phyloP scores from a whole-genome alignment of 805 yeast genomes.

The Isabelozyma rhagii region DNA sequence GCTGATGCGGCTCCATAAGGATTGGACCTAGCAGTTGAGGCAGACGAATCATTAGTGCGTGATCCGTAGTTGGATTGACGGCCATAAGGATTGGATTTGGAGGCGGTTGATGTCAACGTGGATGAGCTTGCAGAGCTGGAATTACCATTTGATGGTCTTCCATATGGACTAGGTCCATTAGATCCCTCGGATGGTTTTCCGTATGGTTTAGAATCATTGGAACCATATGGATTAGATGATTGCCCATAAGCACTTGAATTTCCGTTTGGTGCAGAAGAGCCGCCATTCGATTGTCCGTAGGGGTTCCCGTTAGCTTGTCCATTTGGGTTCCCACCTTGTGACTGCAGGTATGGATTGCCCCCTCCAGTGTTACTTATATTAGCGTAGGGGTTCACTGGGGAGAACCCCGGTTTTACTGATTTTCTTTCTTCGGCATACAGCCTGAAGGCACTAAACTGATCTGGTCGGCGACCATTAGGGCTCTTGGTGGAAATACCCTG shows the following conservation, averaged over 20 bases:
- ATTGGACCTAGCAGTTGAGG: conserved; percentile 4
- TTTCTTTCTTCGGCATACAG: conserved; percentile 46
- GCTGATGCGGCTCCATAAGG: conserved; percentile 9
- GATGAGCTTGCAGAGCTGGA: background rate
- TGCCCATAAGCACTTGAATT: background rate
- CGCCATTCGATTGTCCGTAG: background rate
- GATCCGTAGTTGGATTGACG: background rate
- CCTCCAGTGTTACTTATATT: conserved; percentile 14
- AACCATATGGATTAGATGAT: background rate
- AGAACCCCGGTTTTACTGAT: conserved; percentile 29
- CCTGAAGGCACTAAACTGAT: conserved; percentile 50
- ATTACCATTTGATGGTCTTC: background rate
- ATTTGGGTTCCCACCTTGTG: background rate
- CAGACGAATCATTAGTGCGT: conserved; percentile 2
- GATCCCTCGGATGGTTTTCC: background rate
- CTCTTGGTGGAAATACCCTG: conserved; percentile 42
- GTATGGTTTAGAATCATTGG: background rate
- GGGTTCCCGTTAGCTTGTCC: conserved; percentile 1
- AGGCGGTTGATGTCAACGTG: background rate
- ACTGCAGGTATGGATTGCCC: conserved; percentile 12
- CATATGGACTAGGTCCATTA: conserved; percentile 6
- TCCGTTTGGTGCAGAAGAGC: background rate
- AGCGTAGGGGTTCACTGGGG: conserved; percentile 43
- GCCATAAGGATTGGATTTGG: conserved; percentile 1
- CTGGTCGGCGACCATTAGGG: conserved; percentile 27